Percentiles rank a stretch among this genome's conserved stretches.
Conservation (phyloP, 345 rosid species). For the Gossypium sturtianum region DNA sequence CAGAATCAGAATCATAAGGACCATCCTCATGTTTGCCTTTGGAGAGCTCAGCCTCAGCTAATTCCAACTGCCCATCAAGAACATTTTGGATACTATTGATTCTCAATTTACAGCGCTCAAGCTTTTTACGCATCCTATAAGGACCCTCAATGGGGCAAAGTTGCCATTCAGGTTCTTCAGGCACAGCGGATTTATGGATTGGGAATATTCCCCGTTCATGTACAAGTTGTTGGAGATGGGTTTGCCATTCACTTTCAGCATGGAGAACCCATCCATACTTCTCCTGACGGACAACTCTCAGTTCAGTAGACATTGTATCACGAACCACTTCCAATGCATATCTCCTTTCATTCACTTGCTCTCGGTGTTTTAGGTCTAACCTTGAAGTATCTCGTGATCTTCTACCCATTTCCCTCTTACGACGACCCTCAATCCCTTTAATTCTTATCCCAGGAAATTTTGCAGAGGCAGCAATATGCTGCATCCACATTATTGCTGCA, state of each 20-base stretch:
- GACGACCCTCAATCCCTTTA: constrained; percentile 87
- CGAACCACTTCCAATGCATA: constrained; percentile 91
- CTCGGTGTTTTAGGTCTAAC: constrained; percentile 84
- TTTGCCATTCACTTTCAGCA: constrained; percentile 99
- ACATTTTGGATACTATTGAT: constrained; percentile 77
- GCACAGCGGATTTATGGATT: constrained; percentile 46
- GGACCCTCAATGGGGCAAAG: constrained; percentile 99
- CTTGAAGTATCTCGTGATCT: constrained; percentile 72
- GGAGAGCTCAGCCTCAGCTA: constrained; percentile 55
- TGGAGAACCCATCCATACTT: constrained; percentile 99
- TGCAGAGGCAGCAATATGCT: constrained; percentile 81
- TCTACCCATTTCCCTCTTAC: constrained; percentile 90
- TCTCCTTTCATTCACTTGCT: constrained; percentile 92
- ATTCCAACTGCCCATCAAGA: constrained; percentile 69
- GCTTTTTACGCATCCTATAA: constrained; percentile 98
- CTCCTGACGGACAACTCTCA: constrained; percentile 97
- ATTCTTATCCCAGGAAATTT: constrained; percentile 96
- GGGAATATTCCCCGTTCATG: constrained; percentile 98
- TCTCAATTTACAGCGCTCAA: constrained; percentile 76
- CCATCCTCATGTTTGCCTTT: constrained; percentile 51
- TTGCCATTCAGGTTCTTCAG: constrained; percentile 89
- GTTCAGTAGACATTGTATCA: constrained; percentile 95
- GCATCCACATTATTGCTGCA: constrained; percentile 96
- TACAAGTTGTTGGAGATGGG: constrained; percentile 90
- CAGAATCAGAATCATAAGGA: constrained; percentile 60